phyloP scores from a whole-genome alignment of 768 basidiomycete genomes.

The Lactifluus volemus region DNA sequence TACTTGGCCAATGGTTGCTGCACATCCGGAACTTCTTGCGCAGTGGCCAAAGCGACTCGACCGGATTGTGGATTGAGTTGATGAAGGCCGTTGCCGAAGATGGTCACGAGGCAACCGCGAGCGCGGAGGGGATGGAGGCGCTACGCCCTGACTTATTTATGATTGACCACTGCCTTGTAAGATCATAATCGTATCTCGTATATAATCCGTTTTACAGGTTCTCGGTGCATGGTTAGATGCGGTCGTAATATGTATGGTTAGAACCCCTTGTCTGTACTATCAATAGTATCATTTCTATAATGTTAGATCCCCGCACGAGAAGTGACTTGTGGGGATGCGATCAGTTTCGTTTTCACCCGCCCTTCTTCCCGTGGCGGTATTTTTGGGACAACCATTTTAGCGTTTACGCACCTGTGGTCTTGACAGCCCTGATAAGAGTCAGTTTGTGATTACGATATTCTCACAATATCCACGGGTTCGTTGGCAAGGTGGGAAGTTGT shows the following conservation, averaged over 20 bases:
- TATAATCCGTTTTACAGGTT: not conserved
- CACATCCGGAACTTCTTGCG: constrained; percentile 16
- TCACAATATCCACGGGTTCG: not conserved
- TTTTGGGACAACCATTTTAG: no score
- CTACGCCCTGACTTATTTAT: constrained; percentile 14
- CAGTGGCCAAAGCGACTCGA: constrained; percentile 10
- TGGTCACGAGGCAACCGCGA: constrained; percentile 1
- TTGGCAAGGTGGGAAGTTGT: not conserved
- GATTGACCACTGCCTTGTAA: not conserved
- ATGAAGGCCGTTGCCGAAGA: constrained; percentile 16
- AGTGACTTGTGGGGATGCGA: not conserved
- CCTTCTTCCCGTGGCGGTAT: no score
- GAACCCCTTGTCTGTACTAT: not conserved
- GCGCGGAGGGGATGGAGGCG: constrained; percentile 6
- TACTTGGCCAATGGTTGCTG: constrained; percentile 17
- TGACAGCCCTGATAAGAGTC: not conserved
- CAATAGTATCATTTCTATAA: not conserved
- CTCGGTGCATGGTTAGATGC: not conserved
- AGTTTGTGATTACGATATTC: not conserved
- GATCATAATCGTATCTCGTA: not conserved
- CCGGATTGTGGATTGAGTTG: constrained; percentile 16
- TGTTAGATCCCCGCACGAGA: not conserved
- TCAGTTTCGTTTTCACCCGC: not conserved
- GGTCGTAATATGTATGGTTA: constrained; percentile 1
- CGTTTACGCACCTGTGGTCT: no score